A percentile compares a stretch with the other conserved stretches of the same genome.
Conservation (phyloP, 352 stramenopile genomes). For the Aphanomyces euteiches region DNA sequence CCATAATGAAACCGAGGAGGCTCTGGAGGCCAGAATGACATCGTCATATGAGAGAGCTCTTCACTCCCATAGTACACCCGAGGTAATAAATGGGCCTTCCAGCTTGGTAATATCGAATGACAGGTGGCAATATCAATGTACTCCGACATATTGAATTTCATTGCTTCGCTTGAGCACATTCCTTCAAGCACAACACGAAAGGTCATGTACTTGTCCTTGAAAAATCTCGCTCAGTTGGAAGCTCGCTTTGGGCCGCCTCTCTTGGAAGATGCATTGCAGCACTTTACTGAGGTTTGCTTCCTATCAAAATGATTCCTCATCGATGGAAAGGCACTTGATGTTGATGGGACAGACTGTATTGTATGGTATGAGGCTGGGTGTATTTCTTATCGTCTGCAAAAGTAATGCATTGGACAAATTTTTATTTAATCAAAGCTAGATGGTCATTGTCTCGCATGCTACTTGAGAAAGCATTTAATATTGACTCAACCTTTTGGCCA, state of each 20-base stretch:
- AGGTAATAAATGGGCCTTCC: constrained; percentile 6
- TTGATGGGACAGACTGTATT: constrained; percentile 23
- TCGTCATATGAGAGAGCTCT: constrained; percentile 25
- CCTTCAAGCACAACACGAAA: constrained; percentile 20
- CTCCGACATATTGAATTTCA: constrained; percentile 14
- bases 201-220: constrained; percentile 27
- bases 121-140: constrained; percentile 27
- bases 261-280: constrained; percentile 12
- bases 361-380: constrained; percentile 28
- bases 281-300: constrained; percentile 19
- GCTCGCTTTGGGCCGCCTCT: neutral
- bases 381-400: constrained; percentile 14
- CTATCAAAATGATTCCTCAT: neutral
- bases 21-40: constrained; percentile 22
- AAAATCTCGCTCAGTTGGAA: constrained; percentile 24
- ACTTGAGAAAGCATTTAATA: constrained; percentile 13
- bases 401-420: neutral
- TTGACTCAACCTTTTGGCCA: constrained; percentile 28
- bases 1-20: constrained; percentile 24
- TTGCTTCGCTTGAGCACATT: neutral
- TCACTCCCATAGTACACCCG: constrained; percentile 13
- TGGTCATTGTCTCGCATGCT: constrained; percentile 18
- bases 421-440: constrained; percentile 12
- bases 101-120: neutral
- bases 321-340: constrained; percentile 13